phyloP scores from a whole-genome alignment of 805 yeast species.

The Starmerella bacillaris region DNA sequence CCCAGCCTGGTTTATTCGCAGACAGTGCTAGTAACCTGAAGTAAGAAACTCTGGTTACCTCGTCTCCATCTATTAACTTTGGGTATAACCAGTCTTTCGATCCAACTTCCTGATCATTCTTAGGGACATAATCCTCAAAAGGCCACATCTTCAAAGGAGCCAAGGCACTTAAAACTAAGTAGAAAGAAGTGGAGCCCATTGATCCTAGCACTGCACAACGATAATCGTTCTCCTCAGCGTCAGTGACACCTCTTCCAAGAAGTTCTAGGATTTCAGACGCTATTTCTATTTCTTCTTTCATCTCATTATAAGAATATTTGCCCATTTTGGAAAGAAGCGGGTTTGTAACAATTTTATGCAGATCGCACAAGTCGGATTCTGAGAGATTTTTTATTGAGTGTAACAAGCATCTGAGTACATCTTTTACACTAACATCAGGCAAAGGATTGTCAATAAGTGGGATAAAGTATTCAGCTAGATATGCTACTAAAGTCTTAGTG shows the following conservation, averaged over 20 bases:
- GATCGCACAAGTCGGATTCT: too few species aligned
- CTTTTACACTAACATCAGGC: slow-evolving; percentile 14
- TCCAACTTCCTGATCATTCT: too few species aligned
- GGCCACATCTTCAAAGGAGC: slow-evolving; percentile 8
- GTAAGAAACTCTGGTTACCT: slow-evolving; percentile 32
- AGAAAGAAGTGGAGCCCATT: slow-evolving; percentile 4
- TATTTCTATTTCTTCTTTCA: too few species aligned
- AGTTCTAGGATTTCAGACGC: slow-evolving; percentile 13
- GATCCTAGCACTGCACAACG: slow-evolving; percentile 2
- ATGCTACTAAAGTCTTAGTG: slow-evolving; percentile 21
- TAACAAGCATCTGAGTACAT: slow-evolving; percentile 12
- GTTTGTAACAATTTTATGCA: not conserved
- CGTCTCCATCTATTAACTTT: too few species aligned
- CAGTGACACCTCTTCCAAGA: slow-evolving; percentile 16
- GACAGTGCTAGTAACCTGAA: slow-evolving; percentile 38
- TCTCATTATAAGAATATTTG: too few species aligned
- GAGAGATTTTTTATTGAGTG: slow-evolving; percentile 6
- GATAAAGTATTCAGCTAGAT: slow-evolving; percentile 14
- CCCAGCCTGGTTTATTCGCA: slow-evolving; percentile 30
- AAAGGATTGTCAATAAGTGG: slow-evolving; percentile 17
- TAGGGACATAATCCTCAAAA: slow-evolving; percentile 1
- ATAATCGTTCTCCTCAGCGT: slow-evolving; percentile 7
- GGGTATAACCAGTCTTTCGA: too few species aligned
- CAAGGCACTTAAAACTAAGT: slow-evolving; percentile 8
- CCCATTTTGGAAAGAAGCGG: slow-evolving; percentile 1